A percentile compares a stretch with the other conserved stretches of the same genome.
phyloP scores from a whole-genome alignment of 2,329 filamentous ascomycete genomes.

The Zopfia rhizophila region DNA sequence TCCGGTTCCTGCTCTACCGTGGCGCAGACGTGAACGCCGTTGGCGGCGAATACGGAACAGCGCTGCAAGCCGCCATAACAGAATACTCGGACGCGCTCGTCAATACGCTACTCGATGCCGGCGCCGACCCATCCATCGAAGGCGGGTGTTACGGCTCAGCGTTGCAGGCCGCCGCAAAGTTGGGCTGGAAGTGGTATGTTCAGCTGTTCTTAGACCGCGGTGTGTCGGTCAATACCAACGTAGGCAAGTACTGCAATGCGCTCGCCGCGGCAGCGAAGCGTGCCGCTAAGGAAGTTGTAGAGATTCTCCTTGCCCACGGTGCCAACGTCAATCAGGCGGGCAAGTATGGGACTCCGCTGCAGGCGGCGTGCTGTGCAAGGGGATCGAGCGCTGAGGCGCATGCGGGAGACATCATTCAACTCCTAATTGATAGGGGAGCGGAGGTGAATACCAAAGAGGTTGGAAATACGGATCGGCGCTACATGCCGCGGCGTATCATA shows the following conservation, averaged over 20 bases:
- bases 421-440: neutral
- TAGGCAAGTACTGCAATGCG: constrained; percentile 1
- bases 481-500: no score
- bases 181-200: no score
- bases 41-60: constrained; percentile 32
- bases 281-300: constrained; percentile 25
- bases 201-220: no score
- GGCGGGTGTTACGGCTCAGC: neutral
- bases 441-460: constrained; percentile 9
- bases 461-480: constrained; percentile 34
- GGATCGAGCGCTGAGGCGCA: no score
- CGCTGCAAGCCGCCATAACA: constrained; percentile 35
- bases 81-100: constrained; percentile 25
- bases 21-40: constrained; percentile 34
- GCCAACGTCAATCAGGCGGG: constrained; percentile 29
- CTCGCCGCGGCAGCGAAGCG: constrained; percentile 24
- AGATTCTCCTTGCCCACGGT: constrained; percentile 24
- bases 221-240: constrained; percentile 1
- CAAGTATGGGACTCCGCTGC: constrained; percentile 31
- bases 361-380: constrained; percentile 31
- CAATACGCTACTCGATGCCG: constrained; percentile 19
- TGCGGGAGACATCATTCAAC: neutral
- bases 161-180: neutral
- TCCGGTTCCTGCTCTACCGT: constrained; percentile 29
- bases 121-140: constrained; percentile 13